A percentile compares a stretch with the other conserved stretches of the same genome.
phyloP scores from a whole-genome alignment of 257 asterid species.

The Lycium ferocissimum region DNA sequence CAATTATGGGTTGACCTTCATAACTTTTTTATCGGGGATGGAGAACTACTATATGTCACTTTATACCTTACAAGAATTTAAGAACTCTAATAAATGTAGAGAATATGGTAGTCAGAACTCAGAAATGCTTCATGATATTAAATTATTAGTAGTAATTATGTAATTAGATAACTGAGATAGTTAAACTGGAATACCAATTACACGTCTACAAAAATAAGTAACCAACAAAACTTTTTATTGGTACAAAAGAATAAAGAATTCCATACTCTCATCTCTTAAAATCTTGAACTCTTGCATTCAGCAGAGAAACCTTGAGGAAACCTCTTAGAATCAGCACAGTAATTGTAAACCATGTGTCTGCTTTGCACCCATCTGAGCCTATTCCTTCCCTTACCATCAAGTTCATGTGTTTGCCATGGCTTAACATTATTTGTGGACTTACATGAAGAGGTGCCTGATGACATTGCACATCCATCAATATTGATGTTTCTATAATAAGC shows the following conservation, averaged over 20 bases:
- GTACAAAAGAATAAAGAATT: conserved; percentile 29
- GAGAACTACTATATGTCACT: too few species aligned
- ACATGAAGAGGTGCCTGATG: background rate
- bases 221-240: background rate
- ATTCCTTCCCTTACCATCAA: conserved; percentile 36
- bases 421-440: background rate
- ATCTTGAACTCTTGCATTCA: conserved; percentile 39
- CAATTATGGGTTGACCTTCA: too few species aligned
- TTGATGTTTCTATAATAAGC: conserved; percentile 30
- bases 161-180: background rate
- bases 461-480: conserved; percentile 19
- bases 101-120: background rate
- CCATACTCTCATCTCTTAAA: background rate
- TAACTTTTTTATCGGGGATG: too few species aligned
- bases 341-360: conserved; percentile 34
- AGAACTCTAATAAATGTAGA: too few species aligned
- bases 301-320: conserved; percentile 34
- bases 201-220: background rate
- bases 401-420: conserved; percentile 37
- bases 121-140: background rate
- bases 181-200: background rate
- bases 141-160: background rate
- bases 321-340: conserved; percentile 37
- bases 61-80: too few species aligned
- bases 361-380: conserved; percentile 39